A percentile compares a stretch with the other conserved stretches of the same genome.
phyloP scores from a whole-genome alignment of 2,329 filamentous ascomycete genomes.

The Aspergillus fructus region DNA sequence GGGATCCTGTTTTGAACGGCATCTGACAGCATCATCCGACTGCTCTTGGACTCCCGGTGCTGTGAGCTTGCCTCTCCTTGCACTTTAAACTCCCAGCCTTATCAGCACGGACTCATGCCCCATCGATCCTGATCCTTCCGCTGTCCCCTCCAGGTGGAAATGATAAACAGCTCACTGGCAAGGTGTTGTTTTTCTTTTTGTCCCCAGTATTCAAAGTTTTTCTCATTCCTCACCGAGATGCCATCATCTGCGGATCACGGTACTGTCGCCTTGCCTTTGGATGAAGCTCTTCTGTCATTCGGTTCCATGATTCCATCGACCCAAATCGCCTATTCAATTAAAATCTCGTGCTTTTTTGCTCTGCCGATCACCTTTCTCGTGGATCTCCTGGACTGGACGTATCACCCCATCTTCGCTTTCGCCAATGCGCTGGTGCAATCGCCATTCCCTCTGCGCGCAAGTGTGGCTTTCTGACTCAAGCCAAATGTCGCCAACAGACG shows the following conservation, averaged over 20 bases:
- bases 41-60: background rate
- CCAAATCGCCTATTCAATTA: background rate
- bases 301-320: too few relatives aligned
- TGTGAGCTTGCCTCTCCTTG: background rate
- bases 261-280: too few relatives aligned
- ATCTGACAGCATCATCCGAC: conserved; percentile 18
- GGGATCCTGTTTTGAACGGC: background rate
- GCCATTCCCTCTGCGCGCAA: background rate
- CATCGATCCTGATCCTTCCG: background rate
- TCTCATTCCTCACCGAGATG: too few relatives aligned
- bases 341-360: background rate
- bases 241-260: too few relatives aligned
- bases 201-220: too few relatives aligned
- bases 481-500: conserved; percentile 17
- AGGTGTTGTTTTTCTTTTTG: background rate
- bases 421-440: background rate
- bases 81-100: background rate
- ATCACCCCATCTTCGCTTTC: background rate
- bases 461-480: conserved; percentile 14
- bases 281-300: too few relatives aligned
- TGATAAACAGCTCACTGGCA: conserved; percentile 5
- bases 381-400: background rate
- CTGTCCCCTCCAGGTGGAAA: background rate
- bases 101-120: conserved; percentile 3
- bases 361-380: background rate